Evolutionary conservation across 2,329 filamentous ascomycete species (phyloP).

Genomic region (Periconia macrospinosa): DNA sequence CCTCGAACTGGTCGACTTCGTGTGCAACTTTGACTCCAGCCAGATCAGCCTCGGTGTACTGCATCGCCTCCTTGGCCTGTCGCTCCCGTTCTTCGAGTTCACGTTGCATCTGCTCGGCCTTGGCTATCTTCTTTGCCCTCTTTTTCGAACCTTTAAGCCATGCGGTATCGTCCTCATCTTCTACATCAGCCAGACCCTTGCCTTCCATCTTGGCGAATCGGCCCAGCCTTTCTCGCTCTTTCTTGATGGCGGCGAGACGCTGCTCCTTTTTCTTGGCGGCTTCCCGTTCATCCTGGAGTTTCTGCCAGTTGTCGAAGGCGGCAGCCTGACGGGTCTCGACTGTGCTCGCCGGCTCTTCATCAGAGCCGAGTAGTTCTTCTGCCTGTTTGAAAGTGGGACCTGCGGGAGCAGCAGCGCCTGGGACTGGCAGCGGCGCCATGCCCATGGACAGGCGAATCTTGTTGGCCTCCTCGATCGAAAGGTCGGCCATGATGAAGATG

Average conservation of each 20-base stretch:
- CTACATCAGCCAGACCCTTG: slow-evolving; percentile 78
- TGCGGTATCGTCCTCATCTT: slow-evolving; percentile 72
- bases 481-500: slow-evolving; percentile 28
- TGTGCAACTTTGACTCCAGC: slow-evolving; percentile 92
- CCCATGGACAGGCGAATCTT: slow-evolving; percentile 86
- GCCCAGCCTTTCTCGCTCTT: slow-evolving; percentile 81
- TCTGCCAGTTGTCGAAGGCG: slow-evolving; percentile 74
- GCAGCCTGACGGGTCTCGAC: slow-evolving; percentile 78
- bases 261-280: slow-evolving; percentile 79
- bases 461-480: slow-evolving; percentile 84
- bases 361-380: slow-evolving; percentile 54
- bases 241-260: slow-evolving; percentile 80
- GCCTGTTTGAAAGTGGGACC: slow-evolving; percentile 61
- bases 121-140: slow-evolving; percentile 85
- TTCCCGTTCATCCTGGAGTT: slow-evolving; percentile 66
- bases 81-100: slow-evolving; percentile 72
- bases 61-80: slow-evolving; percentile 63
- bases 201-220: slow-evolving; percentile 77
- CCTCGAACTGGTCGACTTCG: slow-evolving; percentile 78
- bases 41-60: slow-evolving; percentile 84
- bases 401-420: slow-evolving; percentile 60
- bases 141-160: slow-evolving; percentile 93
- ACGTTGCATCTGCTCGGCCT: slow-evolving; percentile 69
- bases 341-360: slow-evolving; percentile 77
- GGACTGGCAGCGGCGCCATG: slow-evolving; percentile 84